These are phyloP conservation scores for Penicillium janthinellum DNA, from an alignment of 2,329 filamentous ascomycete species.

Conservation along the genomic window DNA sequence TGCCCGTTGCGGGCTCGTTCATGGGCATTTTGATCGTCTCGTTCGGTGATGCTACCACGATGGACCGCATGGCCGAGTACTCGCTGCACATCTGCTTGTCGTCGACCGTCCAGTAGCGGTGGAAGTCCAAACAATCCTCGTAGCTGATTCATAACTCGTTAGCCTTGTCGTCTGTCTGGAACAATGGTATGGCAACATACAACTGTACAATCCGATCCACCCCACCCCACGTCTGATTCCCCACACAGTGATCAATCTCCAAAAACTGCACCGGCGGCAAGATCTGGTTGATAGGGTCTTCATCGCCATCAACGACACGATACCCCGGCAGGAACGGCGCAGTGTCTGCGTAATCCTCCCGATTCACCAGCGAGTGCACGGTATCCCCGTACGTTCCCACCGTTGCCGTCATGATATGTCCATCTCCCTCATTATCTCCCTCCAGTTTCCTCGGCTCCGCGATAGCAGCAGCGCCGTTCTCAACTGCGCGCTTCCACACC, in stretches of 20 bases:
- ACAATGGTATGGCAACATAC: slow-evolving; percentile 35
- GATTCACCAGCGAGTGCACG: slow-evolving; percentile 80
- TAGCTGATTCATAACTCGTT: slow-evolving; percentile 55
- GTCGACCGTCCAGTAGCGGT: slow-evolving; percentile 94
- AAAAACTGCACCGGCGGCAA: slow-evolving; percentile 68
- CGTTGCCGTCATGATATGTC: slow-evolving; percentile 68
- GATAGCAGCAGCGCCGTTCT: slow-evolving; percentile 66
- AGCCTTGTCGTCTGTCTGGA: background rate
- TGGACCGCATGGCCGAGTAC: slow-evolving; percentile 79
- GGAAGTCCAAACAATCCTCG: slow-evolving; percentile 82
- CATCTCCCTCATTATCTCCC: slow-evolving; percentile 48
- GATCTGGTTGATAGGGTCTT: slow-evolving; percentile 46
- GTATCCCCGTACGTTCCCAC: slow-evolving; percentile 88
- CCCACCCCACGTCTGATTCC: slow-evolving; percentile 89
- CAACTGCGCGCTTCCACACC: slow-evolving; percentile 71
- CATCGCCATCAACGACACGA: slow-evolving; percentile 49
- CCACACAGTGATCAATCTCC: slow-evolving; percentile 90
- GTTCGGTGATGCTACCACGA: slow-evolving; percentile 83
- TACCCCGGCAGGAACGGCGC: slow-evolving; percentile 78
- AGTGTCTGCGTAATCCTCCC: slow-evolving; percentile 60
- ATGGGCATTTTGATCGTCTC: slow-evolving; percentile 93
- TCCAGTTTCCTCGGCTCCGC: slow-evolving; percentile 57
- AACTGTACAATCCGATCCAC: slow-evolving; percentile 65
- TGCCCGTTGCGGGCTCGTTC: slow-evolving; percentile 84
- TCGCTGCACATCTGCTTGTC: slow-evolving; percentile 87